phyloP scores from a whole-genome alignment of 208 protist species.

The Leishmania amazonensis region DNA sequence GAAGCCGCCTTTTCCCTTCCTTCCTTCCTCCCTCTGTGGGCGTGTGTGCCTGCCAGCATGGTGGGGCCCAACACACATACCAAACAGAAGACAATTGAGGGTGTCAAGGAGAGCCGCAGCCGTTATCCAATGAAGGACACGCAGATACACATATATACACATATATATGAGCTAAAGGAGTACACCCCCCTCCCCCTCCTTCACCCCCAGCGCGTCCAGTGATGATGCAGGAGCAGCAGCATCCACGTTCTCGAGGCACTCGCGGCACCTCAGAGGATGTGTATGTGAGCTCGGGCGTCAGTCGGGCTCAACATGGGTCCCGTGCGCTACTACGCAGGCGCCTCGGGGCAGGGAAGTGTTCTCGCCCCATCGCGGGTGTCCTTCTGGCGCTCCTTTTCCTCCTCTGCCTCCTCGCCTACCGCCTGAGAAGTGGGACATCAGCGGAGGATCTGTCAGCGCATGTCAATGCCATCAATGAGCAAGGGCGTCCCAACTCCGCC shows the following conservation, averaged over 20 bases:
- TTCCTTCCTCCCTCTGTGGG: background rate
- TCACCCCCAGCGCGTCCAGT: too few species aligned
- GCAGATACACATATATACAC: background rate
- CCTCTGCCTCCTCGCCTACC: background rate
- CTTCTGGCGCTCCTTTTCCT: background rate
- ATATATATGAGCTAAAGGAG: too few species aligned
- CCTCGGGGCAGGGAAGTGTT: background rate
- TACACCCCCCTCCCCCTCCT: too few species aligned
- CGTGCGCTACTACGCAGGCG: background rate
- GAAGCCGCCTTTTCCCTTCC: background rate
- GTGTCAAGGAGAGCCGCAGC: background rate
- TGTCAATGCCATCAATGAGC: background rate
- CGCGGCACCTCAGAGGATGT: background rate
- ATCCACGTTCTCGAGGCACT: background rate
- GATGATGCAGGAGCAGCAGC: background rate
- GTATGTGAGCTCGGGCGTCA: background rate
- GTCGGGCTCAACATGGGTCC: background rate
- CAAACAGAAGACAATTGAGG: background rate
- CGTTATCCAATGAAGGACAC: background rate
- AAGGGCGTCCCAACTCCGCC: background rate
- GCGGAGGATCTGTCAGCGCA: background rate
- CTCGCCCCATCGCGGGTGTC: background rate
- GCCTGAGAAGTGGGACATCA: background rate
- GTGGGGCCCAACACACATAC: background rate
- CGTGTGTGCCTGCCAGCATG: background rate